phyloP scores from a whole-genome alignment of 192 early-diverging fungal genomes.

The Dissophora ornata region DNA sequence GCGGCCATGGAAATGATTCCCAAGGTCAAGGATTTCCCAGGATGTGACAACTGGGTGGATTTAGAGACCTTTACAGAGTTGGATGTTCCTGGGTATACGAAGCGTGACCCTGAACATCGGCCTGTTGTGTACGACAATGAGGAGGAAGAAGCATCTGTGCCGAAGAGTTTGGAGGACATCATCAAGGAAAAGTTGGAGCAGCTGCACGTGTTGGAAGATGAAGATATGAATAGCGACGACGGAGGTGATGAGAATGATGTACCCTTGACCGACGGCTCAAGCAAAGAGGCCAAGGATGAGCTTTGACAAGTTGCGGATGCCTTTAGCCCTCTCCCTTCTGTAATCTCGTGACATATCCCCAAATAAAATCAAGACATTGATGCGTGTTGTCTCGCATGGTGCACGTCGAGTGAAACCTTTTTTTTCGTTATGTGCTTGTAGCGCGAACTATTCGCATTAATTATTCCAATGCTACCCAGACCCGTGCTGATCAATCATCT shows the following conservation, averaged over 20 bases:
- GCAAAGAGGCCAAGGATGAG: background rate
- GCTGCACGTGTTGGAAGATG: background rate
- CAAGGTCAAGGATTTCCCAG: slow-evolving; percentile 22
- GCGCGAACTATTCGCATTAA: no score
- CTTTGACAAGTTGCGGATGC: no score
- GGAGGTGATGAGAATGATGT: background rate
- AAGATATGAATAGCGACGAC: background rate
- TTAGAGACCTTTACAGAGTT: slow-evolving; percentile 23
- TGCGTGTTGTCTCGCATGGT: no score
- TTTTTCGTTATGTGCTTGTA: no score
- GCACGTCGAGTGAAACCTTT: no score
- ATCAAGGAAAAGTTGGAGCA: background rate
- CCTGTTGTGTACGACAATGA: slow-evolving; percentile 12
- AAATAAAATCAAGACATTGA: no score
- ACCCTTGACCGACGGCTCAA: background rate
- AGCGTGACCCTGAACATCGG: slow-evolving; percentile 12
- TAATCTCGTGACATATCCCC: no score
- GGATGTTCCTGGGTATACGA: slow-evolving; percentile 1
- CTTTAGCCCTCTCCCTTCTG: no score
- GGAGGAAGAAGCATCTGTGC: background rate
- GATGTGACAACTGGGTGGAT: slow-evolving; percentile 32
- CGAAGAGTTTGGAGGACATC: background rate
- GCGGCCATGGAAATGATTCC: slow-evolving; percentile 23
- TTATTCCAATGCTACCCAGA: no score
- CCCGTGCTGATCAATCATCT: no score